Base-by-base conservation (phyloP, 1,284 basidiomycete species). In the Pterula multifida region DNA sequence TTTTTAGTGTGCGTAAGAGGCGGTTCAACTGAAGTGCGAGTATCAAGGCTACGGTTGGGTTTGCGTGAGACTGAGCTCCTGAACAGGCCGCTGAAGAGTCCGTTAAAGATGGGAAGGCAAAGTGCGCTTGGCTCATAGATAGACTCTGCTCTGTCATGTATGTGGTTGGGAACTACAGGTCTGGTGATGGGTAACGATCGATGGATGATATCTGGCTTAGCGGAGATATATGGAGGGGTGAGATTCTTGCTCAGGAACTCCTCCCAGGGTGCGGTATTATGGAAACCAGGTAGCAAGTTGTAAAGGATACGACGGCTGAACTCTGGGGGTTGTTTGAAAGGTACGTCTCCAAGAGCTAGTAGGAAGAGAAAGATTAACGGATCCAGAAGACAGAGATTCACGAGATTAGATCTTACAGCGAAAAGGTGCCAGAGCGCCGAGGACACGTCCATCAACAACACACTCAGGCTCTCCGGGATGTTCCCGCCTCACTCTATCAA, bases 391-490 rank as follows among this genome's bases (percentile, higher is more conserved):
- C 6, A 6, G 28, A 32, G 28, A 6, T 11, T 26, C 45, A 50
- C 48, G 44, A 50, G 49, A 49, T 44, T 47, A 26, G 39, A 44
- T 67, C 78, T 54, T 56, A 84, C 82, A 81, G 62, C 83, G 71
- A 57, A 79, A 81, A 39, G 81, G 79, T 2, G 83, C 82, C 24
- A 85, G 73, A 28, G 78, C 79, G 47, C 82, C 82, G 47, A 85
- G 73, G 26, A 85, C 79, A 35, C 82, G 72, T 51, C 66, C 66
- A 55, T 82, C 75, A 21, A 77, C 56, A 24, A 85, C 70, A 53
- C 74, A 78, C 51, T 81, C 79, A 2, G 73, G 65, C 61, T 85
- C 83, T 35, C 69, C 70, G 19, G 82, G 81, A 59, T 86, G 84
- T 51, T 78, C 75, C n/a, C 61, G 61, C 49, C 62, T 63, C 26